These are phyloP conservation scores for Rhododendron vialii DNA, from an alignment of 148 eudicot species.

Conservation along the genomic window DNA sequence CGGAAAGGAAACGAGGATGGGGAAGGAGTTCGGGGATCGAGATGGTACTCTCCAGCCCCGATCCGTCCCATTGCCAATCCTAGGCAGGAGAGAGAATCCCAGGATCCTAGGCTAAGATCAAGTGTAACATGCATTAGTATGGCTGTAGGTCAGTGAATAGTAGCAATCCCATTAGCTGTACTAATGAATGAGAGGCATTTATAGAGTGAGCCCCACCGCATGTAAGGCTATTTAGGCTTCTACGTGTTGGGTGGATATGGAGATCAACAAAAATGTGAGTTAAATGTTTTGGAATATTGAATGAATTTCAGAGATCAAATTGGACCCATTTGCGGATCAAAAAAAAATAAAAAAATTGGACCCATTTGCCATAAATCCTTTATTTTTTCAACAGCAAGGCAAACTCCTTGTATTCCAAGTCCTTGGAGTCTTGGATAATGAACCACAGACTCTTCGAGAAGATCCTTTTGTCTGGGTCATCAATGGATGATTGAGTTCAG, in stretches of 20 bases:
- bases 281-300: not conserved
- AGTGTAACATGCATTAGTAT: not conserved
- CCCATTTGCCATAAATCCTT: not conserved
- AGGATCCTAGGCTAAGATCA: not conserved
- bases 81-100: not conserved
- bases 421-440: too few species aligned
- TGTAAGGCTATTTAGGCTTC: not conserved
- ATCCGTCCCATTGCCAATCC: too few species aligned
- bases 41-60: too few species aligned
- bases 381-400: too few species aligned
- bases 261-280: not conserved
- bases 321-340: not conserved
- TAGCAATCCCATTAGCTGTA: slow-evolving; percentile 4
- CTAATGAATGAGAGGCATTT: not conserved
- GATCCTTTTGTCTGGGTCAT: too few species aligned
- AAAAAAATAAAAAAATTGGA: not conserved
- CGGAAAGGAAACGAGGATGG: too few species aligned
- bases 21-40: too few species aligned
- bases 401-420: too few species aligned
- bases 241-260: not conserved
- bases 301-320: not conserved
- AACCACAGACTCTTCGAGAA: too few species aligned
- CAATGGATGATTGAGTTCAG: too few species aligned
- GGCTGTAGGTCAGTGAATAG: not conserved
- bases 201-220: not conserved